Evolutionary conservation across 306 rosid species (phyloP).

Genomic region (Dryas drummondii): DNA sequence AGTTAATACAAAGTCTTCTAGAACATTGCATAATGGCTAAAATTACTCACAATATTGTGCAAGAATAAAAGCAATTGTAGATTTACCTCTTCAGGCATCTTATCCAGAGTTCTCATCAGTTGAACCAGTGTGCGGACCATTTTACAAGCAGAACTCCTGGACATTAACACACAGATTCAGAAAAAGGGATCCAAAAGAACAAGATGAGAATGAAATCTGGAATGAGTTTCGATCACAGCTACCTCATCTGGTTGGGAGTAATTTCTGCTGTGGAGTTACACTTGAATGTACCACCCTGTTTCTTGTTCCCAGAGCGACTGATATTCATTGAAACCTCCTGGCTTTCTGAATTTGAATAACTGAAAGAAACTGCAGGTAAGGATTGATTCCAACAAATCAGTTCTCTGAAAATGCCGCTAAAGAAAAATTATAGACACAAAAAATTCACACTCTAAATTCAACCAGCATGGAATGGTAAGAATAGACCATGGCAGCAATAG

Average conservation of each 20-base stretch:
- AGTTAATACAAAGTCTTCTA: not conserved
- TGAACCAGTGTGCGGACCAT: constrained; percentile 97
- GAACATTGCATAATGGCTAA: not conserved
- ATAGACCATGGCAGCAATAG: too few species aligned
- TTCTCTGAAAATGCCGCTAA: constrained; percentile 2
- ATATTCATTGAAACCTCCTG: constrained; percentile 85
- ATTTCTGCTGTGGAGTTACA: constrained; percentile 68
- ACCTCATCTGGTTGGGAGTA: constrained; percentile 96
- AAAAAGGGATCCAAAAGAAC: not conserved
- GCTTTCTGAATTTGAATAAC: constrained; percentile 70
- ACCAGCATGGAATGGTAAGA: not conserved
- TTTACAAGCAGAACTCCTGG: constrained; percentile 96
- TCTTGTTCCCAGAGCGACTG: constrained; percentile 79
- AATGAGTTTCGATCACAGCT: constrained; percentile 11
- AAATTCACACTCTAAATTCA: constrained; percentile 6
- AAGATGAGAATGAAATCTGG: constrained; percentile 13
- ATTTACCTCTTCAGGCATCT: constrained; percentile 91
- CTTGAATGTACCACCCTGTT: constrained; percentile 73
- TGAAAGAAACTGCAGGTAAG: constrained; percentile 72
- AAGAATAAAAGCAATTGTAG: constrained; percentile 14
- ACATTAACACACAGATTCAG: constrained; percentile 25
- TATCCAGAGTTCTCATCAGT: constrained; percentile 95
- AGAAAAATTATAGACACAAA: not conserved
- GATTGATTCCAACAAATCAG: constrained; percentile 5
- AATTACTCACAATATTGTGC: not conserved